phyloP scores from a whole-genome alignment of 192 early-diverging fungal genomes.

The Coemansia sp. region DNA sequence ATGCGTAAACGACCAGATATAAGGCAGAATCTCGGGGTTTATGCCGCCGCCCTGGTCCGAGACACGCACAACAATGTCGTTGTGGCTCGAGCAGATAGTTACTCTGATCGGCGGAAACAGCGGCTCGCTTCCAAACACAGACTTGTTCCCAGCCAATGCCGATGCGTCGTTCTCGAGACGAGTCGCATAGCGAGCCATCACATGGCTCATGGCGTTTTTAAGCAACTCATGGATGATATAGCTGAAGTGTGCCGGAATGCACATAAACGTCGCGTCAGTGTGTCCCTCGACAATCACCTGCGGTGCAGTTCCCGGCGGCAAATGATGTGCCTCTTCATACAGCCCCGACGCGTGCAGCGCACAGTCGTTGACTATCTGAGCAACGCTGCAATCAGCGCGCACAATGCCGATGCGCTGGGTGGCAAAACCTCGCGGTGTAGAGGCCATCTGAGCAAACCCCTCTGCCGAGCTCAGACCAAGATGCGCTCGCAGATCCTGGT shows the following conservation, averaged over 20 bases:
- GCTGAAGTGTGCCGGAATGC: constrained; percentile 94
- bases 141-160: background rate
- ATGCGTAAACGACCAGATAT: constrained; percentile 83
- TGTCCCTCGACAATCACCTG: constrained; percentile 75
- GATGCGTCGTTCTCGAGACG: constrained; percentile 17
- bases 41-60: constrained; percentile 95
- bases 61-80: constrained; percentile 84
- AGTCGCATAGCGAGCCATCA: constrained; percentile 58
- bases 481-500: constrained; percentile 42
- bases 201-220: constrained; percentile 79
- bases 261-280: constrained; percentile 75
- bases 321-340: constrained; percentile 41
- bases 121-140: constrained; percentile 11
- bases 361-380: constrained; percentile 56
- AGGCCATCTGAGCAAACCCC: constrained; percentile 45
- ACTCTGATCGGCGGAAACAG: constrained; percentile 78
- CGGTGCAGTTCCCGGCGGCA: constrained; percentile 61
- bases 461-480: constrained; percentile 21
- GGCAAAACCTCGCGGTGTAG: constrained; percentile 55
- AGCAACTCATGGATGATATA: constrained; percentile 92
- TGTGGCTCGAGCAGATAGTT: constrained; percentile 74
- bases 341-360: constrained; percentile 42
- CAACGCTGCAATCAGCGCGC: constrained; percentile 40
- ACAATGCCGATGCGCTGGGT: constrained; percentile 57
- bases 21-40: constrained; percentile 56